These are phyloP conservation scores for Capronia coronata DNA, from an alignment of 2,329 filamentous ascomycete genomes.

Conservation along the genomic window DNA sequence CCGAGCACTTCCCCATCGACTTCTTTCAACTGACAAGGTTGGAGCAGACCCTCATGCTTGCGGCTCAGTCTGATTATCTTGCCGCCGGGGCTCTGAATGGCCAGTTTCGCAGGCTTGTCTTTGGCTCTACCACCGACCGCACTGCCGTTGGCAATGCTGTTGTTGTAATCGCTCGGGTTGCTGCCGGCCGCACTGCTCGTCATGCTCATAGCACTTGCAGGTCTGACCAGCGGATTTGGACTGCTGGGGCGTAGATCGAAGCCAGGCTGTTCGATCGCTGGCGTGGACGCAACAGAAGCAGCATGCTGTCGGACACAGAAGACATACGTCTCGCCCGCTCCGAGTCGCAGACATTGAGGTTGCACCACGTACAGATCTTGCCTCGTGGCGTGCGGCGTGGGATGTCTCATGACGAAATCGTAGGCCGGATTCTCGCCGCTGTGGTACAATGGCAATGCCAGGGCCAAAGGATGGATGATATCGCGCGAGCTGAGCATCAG, in stretches of 20 bases:
- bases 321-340: conserved; percentile 94
- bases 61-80: conserved; percentile 71
- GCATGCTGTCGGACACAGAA: conserved; percentile 93
- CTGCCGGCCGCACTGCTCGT: conserved; percentile 49
- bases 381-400: conserved; percentile 92
- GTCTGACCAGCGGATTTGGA: conserved; percentile 43
- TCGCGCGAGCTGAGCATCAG: conserved; percentile 97
- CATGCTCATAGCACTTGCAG: conserved; percentile 56
- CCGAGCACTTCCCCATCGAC: conserved; percentile 42
- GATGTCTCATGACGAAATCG: conserved; percentile 86
- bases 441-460: conserved; percentile 84
- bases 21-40: conserved; percentile 31
- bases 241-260: conserved; percentile 25
- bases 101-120: conserved; percentile 86
- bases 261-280: conserved; percentile 19
- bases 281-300: conserved; percentile 37
- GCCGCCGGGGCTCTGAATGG: conserved; percentile 86
- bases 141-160: conserved; percentile 51
- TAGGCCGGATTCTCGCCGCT: conserved; percentile 89
- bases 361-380: conserved; percentile 97
- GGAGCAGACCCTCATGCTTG: conserved; percentile 43
- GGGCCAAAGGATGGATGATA: conserved; percentile 84
- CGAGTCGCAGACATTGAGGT: conserved; percentile 81
- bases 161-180: conserved; percentile 44
- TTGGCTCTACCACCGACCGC: conserved; percentile 45